Evolutionary conservation across 2,329 filamentous ascomycete species (phyloP).

Genomic region (Hypoxylon rubiginosum): DNA sequence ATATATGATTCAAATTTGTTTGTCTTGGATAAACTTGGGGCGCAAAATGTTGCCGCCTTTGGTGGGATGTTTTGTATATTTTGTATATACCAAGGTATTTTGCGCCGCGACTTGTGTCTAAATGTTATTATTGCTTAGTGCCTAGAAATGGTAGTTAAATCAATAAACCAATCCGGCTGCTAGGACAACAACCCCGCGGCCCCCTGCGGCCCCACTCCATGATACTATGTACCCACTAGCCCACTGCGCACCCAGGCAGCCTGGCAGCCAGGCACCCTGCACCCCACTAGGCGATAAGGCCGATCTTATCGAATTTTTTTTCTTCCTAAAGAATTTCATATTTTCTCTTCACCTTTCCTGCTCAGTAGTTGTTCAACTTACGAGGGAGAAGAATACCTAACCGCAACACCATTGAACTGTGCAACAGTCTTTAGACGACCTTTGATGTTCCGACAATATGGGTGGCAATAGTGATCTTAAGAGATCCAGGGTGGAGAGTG

Average conservation of each 20-base stretch:
- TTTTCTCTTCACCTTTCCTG: not conserved
- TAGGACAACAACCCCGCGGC: slow-evolving; percentile 23
- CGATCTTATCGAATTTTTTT: slow-evolving; percentile 12
- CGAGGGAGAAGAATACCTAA: not conserved
- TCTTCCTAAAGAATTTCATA: not conserved
- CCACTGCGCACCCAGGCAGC: too few species aligned
- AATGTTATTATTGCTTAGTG: slow-evolving; percentile 11
- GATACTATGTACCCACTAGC: not conserved
- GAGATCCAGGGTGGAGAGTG: slow-evolving; percentile 35
- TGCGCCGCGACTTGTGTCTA: not conserved
- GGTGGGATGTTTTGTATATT: not conserved
- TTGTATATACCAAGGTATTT: too few species aligned
- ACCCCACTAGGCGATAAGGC: slow-evolving; percentile 1
- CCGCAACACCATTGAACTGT: not conserved
- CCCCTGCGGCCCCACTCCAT: not conserved
- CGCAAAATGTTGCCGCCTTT: slow-evolving; percentile 2
- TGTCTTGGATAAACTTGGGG: slow-evolving; percentile 38
- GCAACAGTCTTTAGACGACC: not conserved
- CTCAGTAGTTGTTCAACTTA: not conserved
- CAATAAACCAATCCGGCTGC: slow-evolving; percentile 37
- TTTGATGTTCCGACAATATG: slow-evolving; percentile 35
- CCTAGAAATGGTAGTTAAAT: slow-evolving; percentile 26
- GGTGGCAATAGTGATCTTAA: slow-evolving; percentile 43
- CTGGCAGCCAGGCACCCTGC: too few species aligned
- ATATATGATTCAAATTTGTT: slow-evolving; percentile 28